Base-by-base conservation (phyloP, 192 early-diverging fungal genomes). In the Podila clonocystis region DNA sequence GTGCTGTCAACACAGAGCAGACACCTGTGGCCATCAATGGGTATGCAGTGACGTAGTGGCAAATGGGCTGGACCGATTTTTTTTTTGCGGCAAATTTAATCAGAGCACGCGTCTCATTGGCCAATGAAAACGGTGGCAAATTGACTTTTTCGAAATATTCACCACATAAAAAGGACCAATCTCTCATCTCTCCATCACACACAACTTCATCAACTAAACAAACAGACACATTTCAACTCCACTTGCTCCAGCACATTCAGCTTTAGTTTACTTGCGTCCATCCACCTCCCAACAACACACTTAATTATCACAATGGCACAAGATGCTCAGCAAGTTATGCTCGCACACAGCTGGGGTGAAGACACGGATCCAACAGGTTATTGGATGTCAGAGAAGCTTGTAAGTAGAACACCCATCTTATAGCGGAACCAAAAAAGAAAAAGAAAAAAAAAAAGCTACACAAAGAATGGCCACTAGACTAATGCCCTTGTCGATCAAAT, bases 351-450 rank as follows among this genome's bases (percentile, higher is more conserved):
- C 63, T 82, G 83, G 85, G 72, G 72, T 30, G 64, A 74, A 1
- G 79, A 86, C 61, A 63, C 68, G 15, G 90, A 94, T 63, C 91
- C 91, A 17, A 86, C 88, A 15, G 92, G 92, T 17, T 94, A 89
- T 84, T 93, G 90, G 90, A 86, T 93, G 50, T 83, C 85, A 9
- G 93, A 94, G 75, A 94, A 94, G 66, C 83, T 93, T 20, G 82
- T 77, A 73, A 66, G 52, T 17, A 0, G 41, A 1, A 4, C 41
- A 15, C 1, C 1, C 41, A 12, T 15, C 41, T 3, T 15, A 41
- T 11, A 41, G 38, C 38, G 12, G 12, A 41, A 41, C 9, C 9
- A 41, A 7, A 41, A 9, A 41, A 12, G 38, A 41, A 41, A 41
- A 41, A 3, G n/a, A 41, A 41, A 41, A 41, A 3, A 41, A 7